These are phyloP conservation scores for Macrophomina phaseolina DNA, from an alignment of 2,329 filamentous ascomycete species.

Conservation along the genomic window DNA sequence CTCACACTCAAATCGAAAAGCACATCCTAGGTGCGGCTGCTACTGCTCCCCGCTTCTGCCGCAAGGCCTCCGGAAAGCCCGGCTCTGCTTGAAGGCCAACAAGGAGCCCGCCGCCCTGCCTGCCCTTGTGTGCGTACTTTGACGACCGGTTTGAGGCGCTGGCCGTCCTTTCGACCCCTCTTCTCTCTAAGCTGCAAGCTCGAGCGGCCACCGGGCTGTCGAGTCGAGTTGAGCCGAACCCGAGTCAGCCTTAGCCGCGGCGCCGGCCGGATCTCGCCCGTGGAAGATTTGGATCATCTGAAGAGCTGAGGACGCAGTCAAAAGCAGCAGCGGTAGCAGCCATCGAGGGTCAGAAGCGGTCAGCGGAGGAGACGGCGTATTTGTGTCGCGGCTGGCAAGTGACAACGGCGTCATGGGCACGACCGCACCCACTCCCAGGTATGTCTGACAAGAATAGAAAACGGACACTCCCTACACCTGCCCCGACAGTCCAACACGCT, in stretches of 20 bases:
- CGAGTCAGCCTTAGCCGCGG: constrained; percentile 1
- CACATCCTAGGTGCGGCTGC: not conserved
- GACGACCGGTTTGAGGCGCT: constrained; percentile 1
- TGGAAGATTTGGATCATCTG: constrained; percentile 3
- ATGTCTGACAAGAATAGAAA: not conserved
- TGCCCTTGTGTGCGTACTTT: not conserved
- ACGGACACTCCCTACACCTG: not conserved
- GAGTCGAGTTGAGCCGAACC: not conserved
- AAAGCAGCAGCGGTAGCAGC: constrained; percentile 1
- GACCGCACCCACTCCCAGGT: constrained; percentile 11
- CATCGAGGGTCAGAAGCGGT: not conserved
- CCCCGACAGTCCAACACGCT: not conserved
- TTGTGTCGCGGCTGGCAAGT: not conserved
- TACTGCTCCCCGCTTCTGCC: constrained; percentile 1
- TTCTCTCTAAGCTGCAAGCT: not conserved
- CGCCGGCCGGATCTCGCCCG: not conserved
- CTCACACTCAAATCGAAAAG: not conserved
- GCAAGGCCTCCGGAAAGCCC: constrained; percentile 1
- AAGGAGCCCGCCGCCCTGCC: not conserved
- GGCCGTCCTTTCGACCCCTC: not conserved
- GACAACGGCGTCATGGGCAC: not conserved
- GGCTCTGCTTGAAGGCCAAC: not conserved
- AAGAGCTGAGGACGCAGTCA: constrained; percentile 11
- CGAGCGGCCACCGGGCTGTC: not conserved
- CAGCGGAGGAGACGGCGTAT: not conserved